Percentiles rank a stretch among this genome's conserved stretches.
phyloP scores from a whole-genome alignment of 2,329 filamentous ascomycete species.

The Zasmidium cellare region DNA sequence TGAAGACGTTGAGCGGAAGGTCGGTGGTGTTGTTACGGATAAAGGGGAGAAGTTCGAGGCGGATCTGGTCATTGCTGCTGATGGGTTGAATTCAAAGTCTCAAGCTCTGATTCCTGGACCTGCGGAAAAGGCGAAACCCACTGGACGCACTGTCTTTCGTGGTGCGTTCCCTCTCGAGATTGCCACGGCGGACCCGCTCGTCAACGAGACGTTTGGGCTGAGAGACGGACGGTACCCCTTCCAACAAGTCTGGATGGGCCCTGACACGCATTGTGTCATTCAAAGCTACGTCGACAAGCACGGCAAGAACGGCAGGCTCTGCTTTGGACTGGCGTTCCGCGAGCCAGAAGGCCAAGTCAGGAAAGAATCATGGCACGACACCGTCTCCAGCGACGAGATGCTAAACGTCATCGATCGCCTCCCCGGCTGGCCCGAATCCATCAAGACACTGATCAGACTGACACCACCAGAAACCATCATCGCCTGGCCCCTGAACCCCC shows the following conservation, averaged over 20 bases:
- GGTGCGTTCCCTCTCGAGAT: conserved; percentile 21
- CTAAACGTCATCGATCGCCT: conserved; percentile 16
- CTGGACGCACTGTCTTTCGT: conserved; percentile 23
- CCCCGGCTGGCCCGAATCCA: conserved; percentile 44
- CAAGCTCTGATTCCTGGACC: conserved; percentile 8
- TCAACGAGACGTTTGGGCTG: conserved; percentile 21
- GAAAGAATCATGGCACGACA: conserved; percentile 49
- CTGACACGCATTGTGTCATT: conserved; percentile 21
- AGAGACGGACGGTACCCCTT: conserved; percentile 15
- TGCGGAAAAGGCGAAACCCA: conserved; percentile 15
- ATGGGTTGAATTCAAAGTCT: conserved; percentile 23
- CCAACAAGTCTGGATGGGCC: conserved; percentile 24
- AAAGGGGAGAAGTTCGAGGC: conserved; percentile 45
- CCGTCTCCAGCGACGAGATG: conserved; percentile 38
- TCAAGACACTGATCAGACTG: conserved; percentile 46
- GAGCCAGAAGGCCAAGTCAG: conserved; percentile 29
- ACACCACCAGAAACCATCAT: conserved; percentile 39
- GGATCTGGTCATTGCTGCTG: conserved; percentile 37
- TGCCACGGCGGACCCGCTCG: conserved; percentile 18
- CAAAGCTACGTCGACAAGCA: conserved; percentile 51
- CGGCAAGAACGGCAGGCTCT: conserved; percentile 41
- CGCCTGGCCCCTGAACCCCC: conserved; percentile 58
- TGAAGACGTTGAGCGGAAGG: conserved; percentile 37
- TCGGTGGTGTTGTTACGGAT: conserved; percentile 34
- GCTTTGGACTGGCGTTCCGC: conserved; percentile 55